Evolutionary conservation across 805 yeast species (phyloP).

Genomic region (Yamadazyma philogaea): DNA sequence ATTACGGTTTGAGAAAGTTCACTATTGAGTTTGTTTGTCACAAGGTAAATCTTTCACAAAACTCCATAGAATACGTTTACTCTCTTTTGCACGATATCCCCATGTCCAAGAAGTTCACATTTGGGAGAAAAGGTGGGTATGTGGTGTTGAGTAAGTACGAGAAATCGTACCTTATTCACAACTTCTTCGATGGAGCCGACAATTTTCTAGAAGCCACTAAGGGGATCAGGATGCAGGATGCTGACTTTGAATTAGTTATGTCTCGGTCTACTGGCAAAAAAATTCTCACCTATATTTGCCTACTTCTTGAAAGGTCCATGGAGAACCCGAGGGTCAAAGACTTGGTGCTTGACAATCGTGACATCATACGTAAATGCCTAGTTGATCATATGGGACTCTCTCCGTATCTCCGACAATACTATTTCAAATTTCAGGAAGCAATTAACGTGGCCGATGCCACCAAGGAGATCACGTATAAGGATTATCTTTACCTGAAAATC

Average conservation of each 20-base stretch:
- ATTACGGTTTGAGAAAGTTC: constrained; percentile 58
- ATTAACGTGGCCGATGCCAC: constrained; percentile 3
- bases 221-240: constrained; percentile 26
- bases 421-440: constrained; percentile 5
- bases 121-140: constrained; percentile 54
- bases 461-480: not conserved
- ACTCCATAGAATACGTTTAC: constrained; percentile 59
- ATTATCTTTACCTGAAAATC: not conserved
- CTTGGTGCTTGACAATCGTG: not conserved
- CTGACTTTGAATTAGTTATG: constrained; percentile 26
- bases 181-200: constrained; percentile 54
- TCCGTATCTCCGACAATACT: constrained; percentile 11
- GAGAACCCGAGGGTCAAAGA: not conserved
- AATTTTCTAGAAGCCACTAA: constrained; percentile 31
- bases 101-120: constrained; percentile 27
- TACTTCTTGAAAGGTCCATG: constrained; percentile 44
- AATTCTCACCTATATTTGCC: constrained; percentile 53
- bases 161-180: constrained; percentile 64
- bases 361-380: constrained; percentile 4
- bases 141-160: constrained; percentile 57
- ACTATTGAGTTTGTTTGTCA: constrained; percentile 69
- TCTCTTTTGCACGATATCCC: constrained; percentile 54
- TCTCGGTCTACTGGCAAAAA: constrained; percentile 37
- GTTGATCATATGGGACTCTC: constrained; percentile 12
- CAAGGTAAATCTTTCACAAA: constrained; percentile 48